Base-by-base conservation (phyloP, 2,329 filamentous ascomycete genomes). In the Fusarium haematococcum region DNA sequence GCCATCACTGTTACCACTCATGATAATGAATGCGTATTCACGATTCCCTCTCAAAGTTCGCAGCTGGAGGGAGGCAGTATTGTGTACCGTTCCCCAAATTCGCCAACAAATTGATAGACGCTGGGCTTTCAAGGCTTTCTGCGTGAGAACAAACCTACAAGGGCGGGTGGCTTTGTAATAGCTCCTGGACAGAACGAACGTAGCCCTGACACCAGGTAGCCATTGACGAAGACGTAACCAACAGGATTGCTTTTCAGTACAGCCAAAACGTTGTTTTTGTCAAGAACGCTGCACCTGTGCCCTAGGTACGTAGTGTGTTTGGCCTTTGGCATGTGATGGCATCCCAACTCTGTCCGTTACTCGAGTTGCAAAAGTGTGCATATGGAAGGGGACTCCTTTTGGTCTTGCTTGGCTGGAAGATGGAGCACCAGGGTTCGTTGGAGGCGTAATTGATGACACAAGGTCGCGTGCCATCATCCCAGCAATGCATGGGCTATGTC, bases 391-490 rank as follows among this genome's bases (percentile, higher is more conserved):
- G 62, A 68, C 75, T 5, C 67, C 79, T n/a, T 71, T 79, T 18
- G 71, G 70, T 50, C 71, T 81, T 35, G 73, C 77, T 6, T 65
- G 69, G 20, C 77, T 80, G 61, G 80, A 79, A n/a, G 52, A 74
- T 30, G 80, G 80, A 45, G 78, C 67, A 37, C 67, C 81, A 25
- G 78, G 79, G n/a, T 81, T 78, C 64, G 63, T 81, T 37, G 81
- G 80, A 41, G 80, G 82, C 56, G 73, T 79, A 16, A 78, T 77
- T 57, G 69, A 67, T 3, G 79, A 80, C 65, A 59, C 70, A 13
- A 77, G 70, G 9, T 78, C 20, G 33, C 30, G 25, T 37, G 20
- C 20, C n/a, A 23, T 25, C 32, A 59, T 81, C 41, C 75, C 81
- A 14, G 80, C 74, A 16, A 81, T 82, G 80, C 69, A 77, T 66